phyloP scores from a whole-genome alignment of 2,329 filamentous ascomycete species.

The Bipolaris gigantea region DNA sequence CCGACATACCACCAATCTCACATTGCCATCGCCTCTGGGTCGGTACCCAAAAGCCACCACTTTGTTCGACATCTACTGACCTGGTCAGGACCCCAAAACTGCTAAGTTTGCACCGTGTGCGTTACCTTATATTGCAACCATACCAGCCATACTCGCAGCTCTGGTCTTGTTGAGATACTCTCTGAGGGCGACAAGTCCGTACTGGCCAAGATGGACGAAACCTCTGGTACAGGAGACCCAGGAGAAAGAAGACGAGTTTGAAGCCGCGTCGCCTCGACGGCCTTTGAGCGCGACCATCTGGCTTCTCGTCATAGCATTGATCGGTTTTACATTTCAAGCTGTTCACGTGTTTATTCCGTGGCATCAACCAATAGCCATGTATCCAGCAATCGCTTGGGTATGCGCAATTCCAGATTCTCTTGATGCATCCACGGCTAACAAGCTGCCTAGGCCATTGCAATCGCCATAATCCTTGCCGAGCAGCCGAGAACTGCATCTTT shows the following conservation, averaged over 20 bases:
- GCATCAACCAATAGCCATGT: constrained; percentile 23
- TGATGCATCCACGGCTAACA: constrained; percentile 13
- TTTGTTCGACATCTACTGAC: constrained; percentile 12
- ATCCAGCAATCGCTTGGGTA: constrained; percentile 42
- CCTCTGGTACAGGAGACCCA: constrained; percentile 52
- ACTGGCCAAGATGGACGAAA: constrained; percentile 54
- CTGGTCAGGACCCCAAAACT: constrained; percentile 35
- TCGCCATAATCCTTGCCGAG: constrained; percentile 42
- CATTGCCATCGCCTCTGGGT: constrained; percentile 37
- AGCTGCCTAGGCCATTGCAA: constrained; percentile 37
- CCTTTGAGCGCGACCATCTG: constrained; percentile 31
- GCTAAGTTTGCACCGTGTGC: constrained; percentile 49
- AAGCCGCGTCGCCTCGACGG: constrained; percentile 30
- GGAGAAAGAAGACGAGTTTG: constrained; percentile 35
- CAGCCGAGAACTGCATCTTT: constrained; percentile 49
- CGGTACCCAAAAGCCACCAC: background rate
- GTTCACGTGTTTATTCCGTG: constrained; percentile 27
- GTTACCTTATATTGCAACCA: constrained; percentile 42
- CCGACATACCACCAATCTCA: constrained; percentile 23
- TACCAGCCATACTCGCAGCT: constrained; percentile 44
- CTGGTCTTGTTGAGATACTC: constrained; percentile 45
- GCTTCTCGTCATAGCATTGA: constrained; percentile 28
- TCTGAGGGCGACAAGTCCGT: constrained; percentile 34
- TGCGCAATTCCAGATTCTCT: constrained; percentile 1
- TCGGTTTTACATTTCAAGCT: constrained; percentile 34